phyloP scores from a whole-genome alignment of 2,329 filamentous ascomycete species.

The Cordyceps militaris region DNA sequence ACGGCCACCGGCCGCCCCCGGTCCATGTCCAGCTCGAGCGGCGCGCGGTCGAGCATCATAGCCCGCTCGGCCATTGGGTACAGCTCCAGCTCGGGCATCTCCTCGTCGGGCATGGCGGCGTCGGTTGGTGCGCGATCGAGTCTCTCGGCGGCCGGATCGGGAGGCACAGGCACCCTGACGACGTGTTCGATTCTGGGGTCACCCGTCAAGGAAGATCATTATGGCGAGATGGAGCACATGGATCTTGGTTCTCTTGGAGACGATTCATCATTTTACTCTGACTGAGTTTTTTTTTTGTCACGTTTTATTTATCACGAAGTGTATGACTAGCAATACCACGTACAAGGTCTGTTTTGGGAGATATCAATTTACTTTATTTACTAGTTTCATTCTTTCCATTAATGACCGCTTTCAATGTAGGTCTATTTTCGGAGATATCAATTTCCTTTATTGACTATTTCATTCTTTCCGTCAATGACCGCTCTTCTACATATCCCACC shows the following conservation, averaged over 20 bases:
- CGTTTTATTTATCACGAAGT: constrained; percentile 3
- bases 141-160: not conserved
- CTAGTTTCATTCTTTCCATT: too few species aligned
- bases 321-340: constrained; percentile 10
- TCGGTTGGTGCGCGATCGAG: constrained; percentile 21
- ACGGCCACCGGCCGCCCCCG: not conserved
- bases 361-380: not conserved
- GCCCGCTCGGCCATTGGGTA: constrained; percentile 13
- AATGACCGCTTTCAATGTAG: too few species aligned
- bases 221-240: constrained; percentile 2
- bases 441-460: too few species aligned
- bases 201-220: constrained; percentile 12
- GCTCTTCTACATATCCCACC: too few species aligned
- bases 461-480: too few species aligned
- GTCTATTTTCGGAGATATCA: too few species aligned
- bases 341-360: constrained; percentile 6
- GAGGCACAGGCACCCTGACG: not conserved
- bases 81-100: constrained; percentile 13
- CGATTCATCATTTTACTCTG: constrained; percentile 10
- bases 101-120: constrained; percentile 16
- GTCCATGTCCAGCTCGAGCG: constrained; percentile 5
- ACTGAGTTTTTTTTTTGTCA: not conserved
- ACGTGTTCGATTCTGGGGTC: constrained; percentile 11
- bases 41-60: constrained; percentile 6
- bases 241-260: not conserved